A percentile compares a stretch with the other conserved stretches of the same genome.
Conservation (phyloP, 768 basidiomycete genomes). For the Lentinula guzmanii region DNA sequence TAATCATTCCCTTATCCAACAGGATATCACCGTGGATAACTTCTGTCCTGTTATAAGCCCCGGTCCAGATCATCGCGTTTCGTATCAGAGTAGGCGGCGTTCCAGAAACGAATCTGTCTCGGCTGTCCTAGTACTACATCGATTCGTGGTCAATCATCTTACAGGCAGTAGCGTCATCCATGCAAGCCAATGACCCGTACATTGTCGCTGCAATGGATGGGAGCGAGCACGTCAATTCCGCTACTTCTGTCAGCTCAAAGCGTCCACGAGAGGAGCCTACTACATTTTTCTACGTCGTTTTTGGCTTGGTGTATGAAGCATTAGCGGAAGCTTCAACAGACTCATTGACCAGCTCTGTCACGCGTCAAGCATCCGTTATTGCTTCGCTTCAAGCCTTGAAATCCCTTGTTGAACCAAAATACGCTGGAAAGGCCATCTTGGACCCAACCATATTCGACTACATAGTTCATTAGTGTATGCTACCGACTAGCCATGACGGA, state of each 20-base stretch:
- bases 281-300: slow-evolving; percentile 81
- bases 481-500: slow-evolving; percentile 91
- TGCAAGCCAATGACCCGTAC: too few relatives aligned
- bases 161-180: too few relatives aligned
- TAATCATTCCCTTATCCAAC: slow-evolving; percentile 64
- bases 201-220: too few relatives aligned
- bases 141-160: too few relatives aligned
- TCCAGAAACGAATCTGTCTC: slow-evolving; percentile 62
- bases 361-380: slow-evolving; percentile 42
- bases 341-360: slow-evolving; percentile 33
- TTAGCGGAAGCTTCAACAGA: slow-evolving; percentile 63
- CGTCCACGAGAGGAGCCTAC: slow-evolving; percentile 54
- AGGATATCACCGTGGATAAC: slow-evolving; percentile 62
- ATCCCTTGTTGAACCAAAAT: slow-evolving; percentile 72
- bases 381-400: slow-evolving; percentile 74
- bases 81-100: slow-evolving; percentile 60
- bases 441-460: slow-evolving; percentile 87
- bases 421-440: slow-evolving; percentile 47
- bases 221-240: too few relatives aligned
- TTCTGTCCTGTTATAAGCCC: slow-evolving; percentile 58
- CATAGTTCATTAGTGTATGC: slow-evolving; percentile 65
- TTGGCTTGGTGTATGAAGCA: slow-evolving; percentile 92
- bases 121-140: too few relatives aligned
- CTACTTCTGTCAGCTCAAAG: too few relatives aligned
- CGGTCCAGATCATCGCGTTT: slow-evolving; percentile 85